A percentile compares a stretch with the other conserved stretches of the same genome.
Evolutionary conservation across 2,329 filamentous ascomycete genomes (phyloP).

Genomic region (Nigrospora osmanthi): DNA sequence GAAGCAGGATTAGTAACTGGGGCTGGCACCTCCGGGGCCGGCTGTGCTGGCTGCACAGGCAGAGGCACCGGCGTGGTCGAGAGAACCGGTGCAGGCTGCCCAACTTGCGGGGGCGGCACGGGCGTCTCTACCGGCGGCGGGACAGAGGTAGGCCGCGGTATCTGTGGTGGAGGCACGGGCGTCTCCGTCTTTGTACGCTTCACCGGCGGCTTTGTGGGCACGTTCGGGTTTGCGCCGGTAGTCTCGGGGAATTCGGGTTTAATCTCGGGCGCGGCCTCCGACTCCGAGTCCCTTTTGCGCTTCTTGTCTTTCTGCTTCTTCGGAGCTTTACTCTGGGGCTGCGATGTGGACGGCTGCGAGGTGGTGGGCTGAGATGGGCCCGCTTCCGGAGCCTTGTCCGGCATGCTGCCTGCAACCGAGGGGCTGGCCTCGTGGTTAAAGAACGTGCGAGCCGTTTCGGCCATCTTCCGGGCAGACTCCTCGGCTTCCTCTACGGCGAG

Average conservation of each 20-base stretch:
- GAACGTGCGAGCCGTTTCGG: constrained; percentile 36
- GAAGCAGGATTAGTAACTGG: constrained; percentile 2
- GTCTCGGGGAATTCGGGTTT: constrained; percentile 18
- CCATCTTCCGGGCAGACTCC: constrained; percentile 46
- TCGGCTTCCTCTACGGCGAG: constrained; percentile 56
- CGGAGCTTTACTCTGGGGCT: constrained; percentile 16
- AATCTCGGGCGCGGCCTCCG: constrained; percentile 19
- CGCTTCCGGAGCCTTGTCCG: constrained; percentile 21
- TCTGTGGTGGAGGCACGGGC: constrained; percentile 38
- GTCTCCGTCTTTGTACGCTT: constrained; percentile 52
- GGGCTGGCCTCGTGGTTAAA: constrained; percentile 25
- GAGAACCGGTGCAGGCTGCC: constrained; percentile 15
- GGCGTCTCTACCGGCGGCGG: constrained; percentile 22
- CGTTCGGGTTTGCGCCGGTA: constrained; percentile 17
- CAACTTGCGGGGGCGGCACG: constrained; percentile 21
- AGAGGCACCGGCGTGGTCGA: constrained; percentile 25
- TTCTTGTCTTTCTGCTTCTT: constrained; percentile 26
- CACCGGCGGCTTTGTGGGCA: constrained; percentile 25
- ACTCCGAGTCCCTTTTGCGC: constrained; percentile 35
- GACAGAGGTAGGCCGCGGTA: constrained; percentile 21
- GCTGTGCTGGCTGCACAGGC: constrained; percentile 5
- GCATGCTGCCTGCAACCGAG: constrained; percentile 16
- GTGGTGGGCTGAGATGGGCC: constrained; percentile 8
- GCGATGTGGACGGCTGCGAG: constrained; percentile 8
- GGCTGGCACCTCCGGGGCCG: background rate